These are phyloP conservation scores for Cryphonectria radicalis DNA, from an alignment of 2,329 filamentous ascomycete genomes.

Conservation along the genomic window DNA sequence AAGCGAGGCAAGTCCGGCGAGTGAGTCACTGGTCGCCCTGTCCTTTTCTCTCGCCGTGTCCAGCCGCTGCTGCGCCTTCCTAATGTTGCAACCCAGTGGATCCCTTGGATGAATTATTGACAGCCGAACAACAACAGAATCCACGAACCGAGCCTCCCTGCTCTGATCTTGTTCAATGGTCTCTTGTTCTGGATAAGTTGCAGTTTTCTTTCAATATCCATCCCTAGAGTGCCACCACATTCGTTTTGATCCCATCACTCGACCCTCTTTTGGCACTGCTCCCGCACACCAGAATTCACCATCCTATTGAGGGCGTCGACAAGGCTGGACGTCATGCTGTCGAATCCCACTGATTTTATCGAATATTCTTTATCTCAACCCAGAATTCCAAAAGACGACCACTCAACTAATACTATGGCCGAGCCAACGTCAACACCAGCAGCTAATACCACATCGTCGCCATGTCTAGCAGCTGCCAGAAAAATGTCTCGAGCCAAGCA, in stretches of 20 bases:
- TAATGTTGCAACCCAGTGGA: neutral
- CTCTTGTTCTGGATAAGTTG: neutral
- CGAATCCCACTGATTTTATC: neutral
- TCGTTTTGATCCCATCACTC: neutral
- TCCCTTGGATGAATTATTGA: no score
- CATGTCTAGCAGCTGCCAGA: neutral
- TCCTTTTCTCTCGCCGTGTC: neutral
- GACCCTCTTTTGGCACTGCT: neutral
- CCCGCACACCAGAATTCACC: neutral
- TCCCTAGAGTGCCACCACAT: neutral
- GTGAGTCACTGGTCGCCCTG: neutral
- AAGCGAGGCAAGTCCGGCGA: neutral
- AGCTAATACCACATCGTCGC: neutral
- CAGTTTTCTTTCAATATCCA: no score
- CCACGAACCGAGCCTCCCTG: neutral
- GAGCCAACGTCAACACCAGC: neutral
- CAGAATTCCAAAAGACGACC: neutral
- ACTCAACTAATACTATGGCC: neutral
- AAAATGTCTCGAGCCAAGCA: neutral
- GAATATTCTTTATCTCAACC: neutral
- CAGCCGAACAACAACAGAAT: neutral
- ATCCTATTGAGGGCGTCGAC: no score
- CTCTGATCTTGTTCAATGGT: neutral
- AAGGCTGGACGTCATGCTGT: no score
- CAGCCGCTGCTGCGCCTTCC: slow-evolving; percentile 6